Evolutionary conservation across 2,329 filamentous ascomycete species (phyloP), one percentile per base, ranked within the genome.

Genomic region (Chaetomium olivaceum): DNA sequence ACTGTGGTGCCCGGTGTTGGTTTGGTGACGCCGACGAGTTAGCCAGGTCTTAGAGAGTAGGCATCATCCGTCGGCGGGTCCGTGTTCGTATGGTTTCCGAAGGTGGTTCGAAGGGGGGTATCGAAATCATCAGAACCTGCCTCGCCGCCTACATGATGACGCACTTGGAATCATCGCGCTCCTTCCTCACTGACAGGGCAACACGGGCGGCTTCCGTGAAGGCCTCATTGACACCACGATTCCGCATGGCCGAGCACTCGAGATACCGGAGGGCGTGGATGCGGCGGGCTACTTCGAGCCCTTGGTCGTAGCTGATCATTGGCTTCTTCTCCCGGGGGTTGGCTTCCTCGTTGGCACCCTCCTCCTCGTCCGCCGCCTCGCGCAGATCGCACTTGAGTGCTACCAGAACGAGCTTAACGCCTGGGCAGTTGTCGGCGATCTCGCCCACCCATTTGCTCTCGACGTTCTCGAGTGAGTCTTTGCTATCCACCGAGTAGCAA

Each of bases 361-460:
- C 89, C 7, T 92, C 90, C 7, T 92, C 91, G 56, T 86, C 87
- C 69, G 81, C 81, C 62, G 87, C 86, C 80, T 97, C 94, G 71
- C 95, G 87, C 74, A 99, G 81, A 80, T 99, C 95, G 81, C 95
- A 99, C 82, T 99, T 99, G 72, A 99, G 85, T 27, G 95, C 95
- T 4, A 97, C 93, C 8, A 99, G 85, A 21, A 99, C 95, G 55
- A 99, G 87, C 79, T 96, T 96, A 69, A 97, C 95, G 65, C 91
- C 92, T 1, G 93, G 92, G 80, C 95, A 98, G 80, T 99, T 97
- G 80, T 99, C 95, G 69, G 93, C 91, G 71, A 99, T 99, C 80
- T 99, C 95, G 68, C 92, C 91, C 5, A 97, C 92, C 95, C 95
- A 99, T 81, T 99, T 99, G 73, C 92, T 94, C 78, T 97, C 93